Percentiles rank a stretch among this genome's conserved stretches.
Conservation (phyloP, 116 monocot genomes). For the Trichopus zeylanicus region DNA sequence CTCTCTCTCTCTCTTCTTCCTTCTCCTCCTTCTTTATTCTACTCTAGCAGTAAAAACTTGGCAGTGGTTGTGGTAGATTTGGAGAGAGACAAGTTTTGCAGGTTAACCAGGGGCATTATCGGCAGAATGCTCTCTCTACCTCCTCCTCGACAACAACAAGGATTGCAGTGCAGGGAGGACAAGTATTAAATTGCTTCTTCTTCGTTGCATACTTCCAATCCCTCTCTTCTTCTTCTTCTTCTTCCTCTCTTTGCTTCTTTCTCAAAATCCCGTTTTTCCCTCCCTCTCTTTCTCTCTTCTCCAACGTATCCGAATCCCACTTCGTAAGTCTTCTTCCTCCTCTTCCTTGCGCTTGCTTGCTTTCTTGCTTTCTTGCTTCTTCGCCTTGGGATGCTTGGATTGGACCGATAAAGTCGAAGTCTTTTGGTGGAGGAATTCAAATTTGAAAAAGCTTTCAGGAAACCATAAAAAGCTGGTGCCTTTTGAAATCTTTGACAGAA, state of each 20-base stretch:
- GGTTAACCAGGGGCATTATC: neutral
- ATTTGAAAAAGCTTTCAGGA: neutral
- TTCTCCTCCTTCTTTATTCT: no score
- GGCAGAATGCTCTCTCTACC: neutral
- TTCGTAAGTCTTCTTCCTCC: constrained; percentile 23
- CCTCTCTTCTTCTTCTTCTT: neutral
- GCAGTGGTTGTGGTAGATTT: no score
- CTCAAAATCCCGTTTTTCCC: constrained; percentile 2
- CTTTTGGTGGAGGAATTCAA: constrained; percentile 1
- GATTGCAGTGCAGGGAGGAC: neutral
- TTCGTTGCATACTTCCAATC: no score
- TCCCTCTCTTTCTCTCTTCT: no score
- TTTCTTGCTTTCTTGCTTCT: no score
- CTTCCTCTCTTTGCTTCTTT: constrained; percentile 4
- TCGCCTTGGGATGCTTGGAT: constrained; percentile 5
- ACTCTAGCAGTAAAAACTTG: no score
- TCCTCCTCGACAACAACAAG: no score
- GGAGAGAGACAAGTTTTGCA: neutral
- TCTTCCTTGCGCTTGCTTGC: neutral
- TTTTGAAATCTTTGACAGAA: no score
- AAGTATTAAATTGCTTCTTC: neutral
- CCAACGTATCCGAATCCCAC: constrained; percentile 38
- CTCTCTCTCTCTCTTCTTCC: no score
- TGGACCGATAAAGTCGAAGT: constrained; percentile 2
- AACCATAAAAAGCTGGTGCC: constrained; percentile 10